A percentile compares a stretch with the other conserved stretches of the same genome.
Evolutionary conservation across 257 asterid species (phyloP).

Genomic region (Solanum boliviense): DNA sequence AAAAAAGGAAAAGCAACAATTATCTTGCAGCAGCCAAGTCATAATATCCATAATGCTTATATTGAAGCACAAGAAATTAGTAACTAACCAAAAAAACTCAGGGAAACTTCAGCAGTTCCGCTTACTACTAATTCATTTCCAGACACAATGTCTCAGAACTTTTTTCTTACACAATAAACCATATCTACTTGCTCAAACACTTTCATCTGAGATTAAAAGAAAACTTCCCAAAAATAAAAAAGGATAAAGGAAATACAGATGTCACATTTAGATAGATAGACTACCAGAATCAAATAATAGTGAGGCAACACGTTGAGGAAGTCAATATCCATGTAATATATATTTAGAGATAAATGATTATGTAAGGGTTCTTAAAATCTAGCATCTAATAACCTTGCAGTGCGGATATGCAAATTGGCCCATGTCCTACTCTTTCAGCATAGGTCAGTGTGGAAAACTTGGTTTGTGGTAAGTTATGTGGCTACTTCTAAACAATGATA

Average conservation of each 20-base stretch:
- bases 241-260: background rate
- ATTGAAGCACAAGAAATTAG: background rate
- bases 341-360: background rate
- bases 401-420: background rate
- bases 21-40: background rate
- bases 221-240: background rate
- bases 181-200: background rate
- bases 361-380: background rate
- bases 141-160: background rate
- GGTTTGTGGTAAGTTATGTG: background rate
- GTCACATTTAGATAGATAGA: background rate
- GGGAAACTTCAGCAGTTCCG: background rate
- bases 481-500: background rate
- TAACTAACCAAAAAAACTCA: background rate
- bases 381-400: background rate
- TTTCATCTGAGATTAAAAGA: background rate
- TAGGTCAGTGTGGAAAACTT: background rate
- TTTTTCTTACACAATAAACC: background rate
- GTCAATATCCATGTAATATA: background rate
- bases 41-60: background rate
- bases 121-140: background rate
- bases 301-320: background rate
- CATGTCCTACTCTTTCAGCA: background rate
- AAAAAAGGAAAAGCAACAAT: background rate
- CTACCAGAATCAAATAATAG: background rate